A percentile compares a stretch with the other conserved stretches of the same genome.
Conservation (phyloP, 768 basidiomycete species). For the Chiua virens region DNA sequence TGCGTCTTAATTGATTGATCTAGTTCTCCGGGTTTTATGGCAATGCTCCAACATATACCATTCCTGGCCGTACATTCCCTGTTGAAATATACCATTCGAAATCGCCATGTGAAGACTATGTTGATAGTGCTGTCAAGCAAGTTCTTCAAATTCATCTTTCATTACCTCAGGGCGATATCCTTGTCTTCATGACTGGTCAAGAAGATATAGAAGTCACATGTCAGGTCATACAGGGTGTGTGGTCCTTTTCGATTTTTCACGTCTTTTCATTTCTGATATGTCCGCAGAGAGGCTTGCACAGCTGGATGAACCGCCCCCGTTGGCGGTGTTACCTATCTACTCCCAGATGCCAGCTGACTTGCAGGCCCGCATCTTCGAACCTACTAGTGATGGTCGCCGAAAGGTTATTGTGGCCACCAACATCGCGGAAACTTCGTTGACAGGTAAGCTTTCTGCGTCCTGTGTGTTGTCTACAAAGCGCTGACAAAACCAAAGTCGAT, state of each 20-base stretch:
- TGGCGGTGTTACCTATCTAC: slow-evolving; percentile 96
- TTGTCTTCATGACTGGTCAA: slow-evolving; percentile 99
- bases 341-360: slow-evolving; percentile 99
- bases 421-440: slow-evolving; percentile 97
- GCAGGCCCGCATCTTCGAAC: slow-evolving; percentile 96
- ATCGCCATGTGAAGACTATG: slow-evolving; percentile 98
- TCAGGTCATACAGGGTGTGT: slow-evolving; percentile 83
- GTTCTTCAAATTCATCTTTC: slow-evolving; percentile 96
- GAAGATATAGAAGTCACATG: slow-evolving; percentile 99
- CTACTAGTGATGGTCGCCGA: slow-evolving; percentile 88
- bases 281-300: slow-evolving; percentile 82
- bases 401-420: slow-evolving; percentile 99
- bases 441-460: slow-evolving; percentile 48
- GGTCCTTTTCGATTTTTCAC: not conserved
- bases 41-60: slow-evolving; percentile 92
- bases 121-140: slow-evolving; percentile 97
- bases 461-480: not conserved
- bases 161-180: slow-evolving; percentile 87
- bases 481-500: slow-evolving; percentile 60
- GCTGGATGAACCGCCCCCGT: slow-evolving; percentile 83
- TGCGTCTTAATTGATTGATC: not conserved
- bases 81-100: slow-evolving; percentile 96
- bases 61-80: slow-evolving; percentile 93
- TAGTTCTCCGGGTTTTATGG: slow-evolving; percentile 97
- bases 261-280: not conserved